Percentiles rank a stretch among this genome's conserved stretches.
These are phyloP conservation scores for Termitomyces eurrhizus DNA, from an alignment of 768 basidiomycete genomes.

Conservation along the genomic window DNA sequence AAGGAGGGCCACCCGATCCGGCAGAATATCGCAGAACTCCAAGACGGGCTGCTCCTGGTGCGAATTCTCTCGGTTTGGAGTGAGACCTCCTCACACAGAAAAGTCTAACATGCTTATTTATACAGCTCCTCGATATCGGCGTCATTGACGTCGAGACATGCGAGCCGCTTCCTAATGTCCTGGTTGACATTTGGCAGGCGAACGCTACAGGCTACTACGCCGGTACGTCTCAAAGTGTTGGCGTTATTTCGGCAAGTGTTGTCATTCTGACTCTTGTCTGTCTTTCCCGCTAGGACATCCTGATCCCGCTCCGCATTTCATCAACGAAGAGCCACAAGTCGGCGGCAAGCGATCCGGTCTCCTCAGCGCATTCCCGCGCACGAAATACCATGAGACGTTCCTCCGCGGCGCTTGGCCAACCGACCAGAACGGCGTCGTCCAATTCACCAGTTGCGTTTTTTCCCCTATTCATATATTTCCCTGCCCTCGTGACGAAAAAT, in stretches of 20 bases:
- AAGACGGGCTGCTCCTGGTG: constrained; percentile 46
- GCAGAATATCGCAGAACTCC: constrained; percentile 52
- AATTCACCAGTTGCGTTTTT: constrained; percentile 46
- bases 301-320: constrained; percentile 37
- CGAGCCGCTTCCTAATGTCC: constrained; percentile 47
- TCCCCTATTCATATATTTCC: not conserved
- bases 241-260: too few species aligned
- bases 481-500: constrained; percentile 10
- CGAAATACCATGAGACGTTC: constrained; percentile 39
- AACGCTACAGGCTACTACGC: constrained; percentile 54
- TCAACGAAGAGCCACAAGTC: constrained; percentile 40
- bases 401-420: constrained; percentile 54
- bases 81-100: not conserved
- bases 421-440: constrained; percentile 46
- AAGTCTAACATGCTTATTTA: not conserved
- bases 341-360: constrained; percentile 43
- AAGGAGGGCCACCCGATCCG: constrained; percentile 44
- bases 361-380: constrained; percentile 41
- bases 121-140: constrained; percentile 48
- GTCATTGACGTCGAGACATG: constrained; percentile 58
- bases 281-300: constrained; percentile 36
- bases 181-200: constrained; percentile 60
- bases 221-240: constrained; percentile 21
- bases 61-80: constrained; percentile 6
- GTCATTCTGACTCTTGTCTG: too few species aligned